Conservation (phyloP, 2,329 filamentous ascomycete species). For the Dothidotthia symphoricarpi region DNA sequence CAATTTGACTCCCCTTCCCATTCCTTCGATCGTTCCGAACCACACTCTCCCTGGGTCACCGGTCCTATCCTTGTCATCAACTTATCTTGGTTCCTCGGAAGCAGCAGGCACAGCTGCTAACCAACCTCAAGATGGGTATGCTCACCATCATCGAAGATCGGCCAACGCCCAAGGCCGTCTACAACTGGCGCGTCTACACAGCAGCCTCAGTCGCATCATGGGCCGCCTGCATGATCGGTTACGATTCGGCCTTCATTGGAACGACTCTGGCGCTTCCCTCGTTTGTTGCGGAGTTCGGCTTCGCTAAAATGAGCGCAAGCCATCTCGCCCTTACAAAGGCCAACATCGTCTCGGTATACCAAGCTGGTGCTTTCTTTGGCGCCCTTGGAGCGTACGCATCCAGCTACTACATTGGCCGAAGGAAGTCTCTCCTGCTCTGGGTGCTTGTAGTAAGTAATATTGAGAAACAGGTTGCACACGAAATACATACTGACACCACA, state of each 20-base stretch:
- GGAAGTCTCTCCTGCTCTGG: slow-evolving; percentile 62
- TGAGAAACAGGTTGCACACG: too few relatives aligned
- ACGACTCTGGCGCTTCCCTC: slow-evolving; percentile 70
- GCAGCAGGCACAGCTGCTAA: neutral
- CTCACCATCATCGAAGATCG: slow-evolving; percentile 42
- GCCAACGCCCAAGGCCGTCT: slow-evolving; percentile 57
- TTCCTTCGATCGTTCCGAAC: slow-evolving; percentile 1
- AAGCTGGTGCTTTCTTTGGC: slow-evolving; percentile 81
- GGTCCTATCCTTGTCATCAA: slow-evolving; percentile 1
- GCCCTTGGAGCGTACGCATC: slow-evolving; percentile 57
- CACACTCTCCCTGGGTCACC: slow-evolving; percentile 3
- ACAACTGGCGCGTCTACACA: slow-evolving; percentile 60
- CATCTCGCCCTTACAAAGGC: slow-evolving; percentile 62
- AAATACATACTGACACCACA: neutral
- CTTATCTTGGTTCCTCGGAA: neutral
- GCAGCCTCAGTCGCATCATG: slow-evolving; percentile 56
- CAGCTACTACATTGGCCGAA: slow-evolving; percentile 66
- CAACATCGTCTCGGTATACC: slow-evolving; percentile 79
- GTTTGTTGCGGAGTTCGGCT: slow-evolving; percentile 67
- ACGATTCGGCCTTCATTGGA: slow-evolving; percentile 73
- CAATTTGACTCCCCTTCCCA: neutral
- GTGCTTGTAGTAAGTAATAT: slow-evolving; percentile 45
- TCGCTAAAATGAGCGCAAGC: slow-evolving; percentile 50
- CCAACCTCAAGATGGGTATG: slow-evolving; percentile 30
- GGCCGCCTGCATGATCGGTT: slow-evolving; percentile 59